Conservation (phyloP, 2,329 filamentous ascomycete species). For the Pseudocercospora cruenta region DNA sequence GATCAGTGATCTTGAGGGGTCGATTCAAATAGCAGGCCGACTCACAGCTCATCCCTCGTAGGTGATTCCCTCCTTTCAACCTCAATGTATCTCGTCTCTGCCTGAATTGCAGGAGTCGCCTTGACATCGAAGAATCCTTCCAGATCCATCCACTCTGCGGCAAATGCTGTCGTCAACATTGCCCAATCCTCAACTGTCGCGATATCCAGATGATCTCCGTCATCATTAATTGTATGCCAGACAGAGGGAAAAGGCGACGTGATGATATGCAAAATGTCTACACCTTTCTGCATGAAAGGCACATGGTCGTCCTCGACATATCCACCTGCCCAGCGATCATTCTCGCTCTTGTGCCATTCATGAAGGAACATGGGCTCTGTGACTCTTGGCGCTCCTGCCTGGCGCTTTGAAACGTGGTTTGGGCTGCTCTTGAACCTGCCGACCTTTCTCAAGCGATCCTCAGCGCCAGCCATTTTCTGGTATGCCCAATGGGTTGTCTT, state of each 20-base stretch:
- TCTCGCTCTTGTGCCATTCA: constrained; percentile 60
- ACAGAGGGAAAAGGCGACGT: constrained; percentile 78
- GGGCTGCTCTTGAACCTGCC: constrained; percentile 67
- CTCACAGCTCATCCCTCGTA: constrained; percentile 28
- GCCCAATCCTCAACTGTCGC: constrained; percentile 85
- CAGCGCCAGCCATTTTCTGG: constrained; percentile 71
- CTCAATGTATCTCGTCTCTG: constrained; percentile 11
- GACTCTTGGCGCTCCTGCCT: constrained; percentile 1
- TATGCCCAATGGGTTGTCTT: constrained; percentile 94
- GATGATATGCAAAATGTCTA: constrained; percentile 88
- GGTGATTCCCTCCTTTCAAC: constrained; percentile 7
- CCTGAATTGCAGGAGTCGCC: constrained; percentile 1
- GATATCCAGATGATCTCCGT: constrained; percentile 81
- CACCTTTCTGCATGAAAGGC: constrained; percentile 84
- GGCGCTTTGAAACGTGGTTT: constrained; percentile 47
- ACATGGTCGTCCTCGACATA: constrained; percentile 79
- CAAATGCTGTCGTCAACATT: constrained; percentile 79
- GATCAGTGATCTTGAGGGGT: not conserved
- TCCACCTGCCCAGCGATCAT: constrained; percentile 55
- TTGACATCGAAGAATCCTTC: constrained; percentile 55
- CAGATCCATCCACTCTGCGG: constrained; percentile 90
- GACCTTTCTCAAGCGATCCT: constrained; percentile 71
- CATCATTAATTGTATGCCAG: constrained; percentile 86
- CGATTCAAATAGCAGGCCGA: constrained; percentile 7
- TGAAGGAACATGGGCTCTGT: constrained; percentile 61